phyloP scores from a whole-genome alignment of 2,329 filamentous ascomycete species.

The Alternaria ethzedia region DNA sequence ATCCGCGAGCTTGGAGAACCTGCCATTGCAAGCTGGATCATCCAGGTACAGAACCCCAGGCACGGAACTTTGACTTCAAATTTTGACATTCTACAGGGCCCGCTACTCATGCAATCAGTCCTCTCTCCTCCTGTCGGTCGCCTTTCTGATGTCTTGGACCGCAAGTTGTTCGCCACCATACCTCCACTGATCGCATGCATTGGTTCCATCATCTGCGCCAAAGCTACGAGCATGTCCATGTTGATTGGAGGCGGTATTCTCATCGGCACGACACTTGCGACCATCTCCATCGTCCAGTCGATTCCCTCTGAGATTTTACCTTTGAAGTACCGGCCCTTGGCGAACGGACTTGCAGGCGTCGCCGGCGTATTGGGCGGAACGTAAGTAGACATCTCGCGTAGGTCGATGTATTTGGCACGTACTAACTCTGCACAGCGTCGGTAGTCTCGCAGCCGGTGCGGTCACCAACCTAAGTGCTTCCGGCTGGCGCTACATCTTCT shows the following conservation, averaged over 20 bases:
- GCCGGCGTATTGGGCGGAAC: slow-evolving; percentile 60
- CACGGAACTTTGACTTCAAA: no score
- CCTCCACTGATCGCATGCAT: slow-evolving; percentile 62
- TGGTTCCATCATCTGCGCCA: slow-evolving; percentile 62
- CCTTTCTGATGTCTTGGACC: slow-evolving; percentile 63
- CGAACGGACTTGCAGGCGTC: slow-evolving; percentile 61
- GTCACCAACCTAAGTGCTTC: slow-evolving; percentile 56
- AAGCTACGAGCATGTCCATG: slow-evolving; percentile 62
- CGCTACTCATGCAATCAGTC: slow-evolving; percentile 64
- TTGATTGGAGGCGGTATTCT: slow-evolving; percentile 64
- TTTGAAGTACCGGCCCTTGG: slow-evolving; percentile 62
- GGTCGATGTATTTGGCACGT: not conserved
- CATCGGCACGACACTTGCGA: slow-evolving; percentile 62
- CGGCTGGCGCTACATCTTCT: slow-evolving; percentile 65
- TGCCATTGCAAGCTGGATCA: slow-evolving; percentile 62
- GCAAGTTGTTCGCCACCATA: slow-evolving; percentile 60
- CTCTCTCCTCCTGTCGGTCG: slow-evolving; percentile 63
- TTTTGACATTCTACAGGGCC: slow-evolving; percentile 51
- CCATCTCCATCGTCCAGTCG: slow-evolving; percentile 62
- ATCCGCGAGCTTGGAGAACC: slow-evolving; percentile 60
- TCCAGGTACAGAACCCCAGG: slow-evolving; percentile 49
- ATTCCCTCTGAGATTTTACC: slow-evolving; percentile 65
- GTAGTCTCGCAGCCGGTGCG: slow-evolving; percentile 58
- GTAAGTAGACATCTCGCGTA: slow-evolving; percentile 44
- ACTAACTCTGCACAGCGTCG: slow-evolving; percentile 48